These are phyloP conservation scores for Termitomyces sp. DNA, from an alignment of 768 basidiomycete species.

Conservation along the genomic window DNA sequence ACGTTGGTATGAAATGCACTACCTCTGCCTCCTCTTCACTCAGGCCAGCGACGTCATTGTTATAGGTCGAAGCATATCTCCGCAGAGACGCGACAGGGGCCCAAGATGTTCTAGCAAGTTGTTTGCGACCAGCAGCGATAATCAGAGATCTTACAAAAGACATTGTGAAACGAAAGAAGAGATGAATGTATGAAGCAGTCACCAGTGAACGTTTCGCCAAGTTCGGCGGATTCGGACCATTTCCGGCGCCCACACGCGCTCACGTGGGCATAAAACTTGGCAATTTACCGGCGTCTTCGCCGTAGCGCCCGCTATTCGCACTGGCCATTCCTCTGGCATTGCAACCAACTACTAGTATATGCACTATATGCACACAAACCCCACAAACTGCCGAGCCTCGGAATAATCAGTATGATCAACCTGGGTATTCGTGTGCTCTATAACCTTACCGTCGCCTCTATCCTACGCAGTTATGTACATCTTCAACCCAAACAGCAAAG, in stretches of 20 bases:
- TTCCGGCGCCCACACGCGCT: constrained; percentile 6
- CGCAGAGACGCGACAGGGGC: constrained; percentile 5
- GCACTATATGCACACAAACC: too few species aligned
- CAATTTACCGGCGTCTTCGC: too few species aligned
- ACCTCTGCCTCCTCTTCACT: constrained; percentile 81
- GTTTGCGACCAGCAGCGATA: neutral
- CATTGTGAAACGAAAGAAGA: constrained; percentile 2
- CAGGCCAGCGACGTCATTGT: constrained; percentile 67
- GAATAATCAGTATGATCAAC: too few species aligned
- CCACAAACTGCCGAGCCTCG: too few species aligned
- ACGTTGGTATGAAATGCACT: constrained; percentile 9
- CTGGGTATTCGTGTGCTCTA: too few species aligned
- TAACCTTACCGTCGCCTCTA: too few species aligned
- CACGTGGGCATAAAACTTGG: too few species aligned
- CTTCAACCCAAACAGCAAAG: too few species aligned
- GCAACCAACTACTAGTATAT: too few species aligned
- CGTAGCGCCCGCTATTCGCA: too few species aligned
- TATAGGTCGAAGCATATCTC: constrained; percentile 58
- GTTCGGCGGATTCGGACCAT: constrained; percentile 10
- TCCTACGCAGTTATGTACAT: too few species aligned
- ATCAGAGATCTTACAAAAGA: constrained; percentile 7
- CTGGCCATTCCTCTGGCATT: too few species aligned
- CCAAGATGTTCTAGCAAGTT: neutral
- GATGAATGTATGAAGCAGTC: neutral
- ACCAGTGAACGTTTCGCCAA: neutral